Conservation (phyloP, 352 stramenopile genomes). For the Poterioochromonas sp. region DNA sequence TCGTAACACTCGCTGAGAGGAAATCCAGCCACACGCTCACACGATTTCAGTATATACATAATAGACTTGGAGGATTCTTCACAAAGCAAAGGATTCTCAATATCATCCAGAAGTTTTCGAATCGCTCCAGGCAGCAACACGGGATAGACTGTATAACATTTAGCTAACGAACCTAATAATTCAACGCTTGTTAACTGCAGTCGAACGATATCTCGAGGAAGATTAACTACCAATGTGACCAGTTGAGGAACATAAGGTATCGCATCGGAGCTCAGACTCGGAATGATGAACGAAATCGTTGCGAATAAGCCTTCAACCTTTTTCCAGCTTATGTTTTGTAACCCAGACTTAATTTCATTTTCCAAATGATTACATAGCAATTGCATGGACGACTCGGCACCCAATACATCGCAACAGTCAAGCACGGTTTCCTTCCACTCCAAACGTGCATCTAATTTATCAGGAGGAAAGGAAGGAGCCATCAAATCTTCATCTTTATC, state of each 20-base stretch:
- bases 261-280: neutral
- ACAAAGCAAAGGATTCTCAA: neutral
- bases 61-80: neutral
- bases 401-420: neutral
- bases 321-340: neutral
- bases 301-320: neutral
- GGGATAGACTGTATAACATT: neutral
- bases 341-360: neutral
- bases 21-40: neutral
- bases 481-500: neutral
- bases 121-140: neutral
- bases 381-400: neutral
- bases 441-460: neutral
- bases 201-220: neutral
- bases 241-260: neutral
- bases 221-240: neutral
- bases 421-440: slow-evolving; percentile 15
- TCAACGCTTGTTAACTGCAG: neutral
- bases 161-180: neutral
- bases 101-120: neutral
- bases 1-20: neutral
- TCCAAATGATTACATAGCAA: neutral
- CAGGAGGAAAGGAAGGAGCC: neutral
- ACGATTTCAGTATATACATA: slow-evolving; percentile 2
- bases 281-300: neutral